phyloP scores from a whole-genome alignment of 306 rosid species.

The Astragalus membranaceus region DNA sequence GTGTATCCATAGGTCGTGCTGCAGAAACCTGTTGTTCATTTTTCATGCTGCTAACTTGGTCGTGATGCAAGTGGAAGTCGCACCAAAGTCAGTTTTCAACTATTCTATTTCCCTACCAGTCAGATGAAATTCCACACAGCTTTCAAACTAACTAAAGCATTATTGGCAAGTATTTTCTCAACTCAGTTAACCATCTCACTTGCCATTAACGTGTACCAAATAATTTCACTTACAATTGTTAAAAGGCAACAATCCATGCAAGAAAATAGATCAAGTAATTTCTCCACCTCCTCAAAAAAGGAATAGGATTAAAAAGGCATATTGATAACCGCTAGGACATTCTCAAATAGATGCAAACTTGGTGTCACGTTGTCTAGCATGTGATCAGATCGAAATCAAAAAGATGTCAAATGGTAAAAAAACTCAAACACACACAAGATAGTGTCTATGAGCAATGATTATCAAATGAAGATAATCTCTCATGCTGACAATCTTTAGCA shows the following conservation, averaged over 20 bases:
- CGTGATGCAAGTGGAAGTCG: neutral
- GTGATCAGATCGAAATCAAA: conserved; percentile 6
- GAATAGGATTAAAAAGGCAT: neutral
- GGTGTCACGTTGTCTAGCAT: neutral
- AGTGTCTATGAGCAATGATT: neutral
- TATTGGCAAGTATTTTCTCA: neutral
- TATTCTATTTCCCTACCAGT: neutral
- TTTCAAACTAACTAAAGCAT: neutral
- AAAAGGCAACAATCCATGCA: neutral
- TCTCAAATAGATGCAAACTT: conserved; percentile 3
- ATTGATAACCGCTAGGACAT: conserved; percentile 1
- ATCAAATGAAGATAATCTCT: conserved; percentile 3
- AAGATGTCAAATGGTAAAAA: neutral
- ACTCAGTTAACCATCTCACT: neutral
- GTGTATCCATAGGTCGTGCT: no score
- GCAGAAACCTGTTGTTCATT: neutral
- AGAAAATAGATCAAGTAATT: neutral
- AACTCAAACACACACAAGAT: neutral
- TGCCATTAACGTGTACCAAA: neutral
- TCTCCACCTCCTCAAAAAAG: neutral
- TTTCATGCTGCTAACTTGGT: neutral
- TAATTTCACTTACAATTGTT: conserved; percentile 4
- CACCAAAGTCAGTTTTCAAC: neutral
- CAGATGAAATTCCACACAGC: neutral
- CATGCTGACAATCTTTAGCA: conserved; percentile 9